Conservation (phyloP, 2,329 filamentous ascomycete species). For the Colletotrichum echinochloae region DNA sequence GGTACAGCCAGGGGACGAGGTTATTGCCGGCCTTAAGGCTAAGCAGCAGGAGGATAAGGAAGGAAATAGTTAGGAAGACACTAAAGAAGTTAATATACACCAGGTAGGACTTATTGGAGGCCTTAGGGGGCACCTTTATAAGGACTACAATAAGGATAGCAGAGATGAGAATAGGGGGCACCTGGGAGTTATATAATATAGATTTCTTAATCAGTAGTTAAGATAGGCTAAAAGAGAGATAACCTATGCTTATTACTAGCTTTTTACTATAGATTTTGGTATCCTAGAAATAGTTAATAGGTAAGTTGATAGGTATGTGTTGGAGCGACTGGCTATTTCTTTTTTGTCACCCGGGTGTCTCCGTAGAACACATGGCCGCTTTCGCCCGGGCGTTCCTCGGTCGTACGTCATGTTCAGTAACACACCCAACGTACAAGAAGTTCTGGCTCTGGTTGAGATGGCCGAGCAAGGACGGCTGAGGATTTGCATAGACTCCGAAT, state of each 20-base stretch:
- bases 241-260: no score
- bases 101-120: conserved; percentile 73
- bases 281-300: no score
- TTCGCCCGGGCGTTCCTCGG: not conserved
- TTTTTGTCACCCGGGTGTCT: no score
- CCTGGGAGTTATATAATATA: conserved; percentile 81
- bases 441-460: not conserved
- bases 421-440: not conserved
- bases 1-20: conserved; percentile 84
- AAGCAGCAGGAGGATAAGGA: conserved; percentile 75
- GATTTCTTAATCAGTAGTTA: no score
- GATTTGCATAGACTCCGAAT: not conserved
- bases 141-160: conserved; percentile 74
- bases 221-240: no score
- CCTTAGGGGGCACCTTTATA: conserved; percentile 78
- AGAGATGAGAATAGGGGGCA: conserved; percentile 79
- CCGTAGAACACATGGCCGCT: no score
- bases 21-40: conserved; percentile 84
- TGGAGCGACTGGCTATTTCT: no score
- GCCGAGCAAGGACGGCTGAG: not conserved
- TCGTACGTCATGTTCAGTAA: not conserved
- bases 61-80: conserved; percentile 69
- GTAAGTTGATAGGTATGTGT: no score
- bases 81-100: conserved; percentile 85
- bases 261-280: no score